These are phyloP conservation scores for Chrysoporthe cubensis DNA, from an alignment of 2,329 filamentous ascomycete species.

Conservation along the genomic window DNA sequence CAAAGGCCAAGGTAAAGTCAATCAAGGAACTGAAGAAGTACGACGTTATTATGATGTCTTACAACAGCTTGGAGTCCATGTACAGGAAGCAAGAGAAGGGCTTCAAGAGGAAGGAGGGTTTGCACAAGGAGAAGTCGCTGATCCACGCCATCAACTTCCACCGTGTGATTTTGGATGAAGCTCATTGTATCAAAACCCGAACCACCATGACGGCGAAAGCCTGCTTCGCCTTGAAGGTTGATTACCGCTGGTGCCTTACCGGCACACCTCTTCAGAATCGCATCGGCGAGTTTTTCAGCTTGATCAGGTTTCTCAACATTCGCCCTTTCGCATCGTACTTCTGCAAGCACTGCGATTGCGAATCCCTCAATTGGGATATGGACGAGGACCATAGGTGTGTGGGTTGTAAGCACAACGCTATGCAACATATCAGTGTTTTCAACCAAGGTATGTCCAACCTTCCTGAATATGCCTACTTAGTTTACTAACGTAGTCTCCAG, in stretches of 20 bases:
- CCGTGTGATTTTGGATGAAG: constrained; percentile 87
- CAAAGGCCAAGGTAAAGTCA: constrained; percentile 76
- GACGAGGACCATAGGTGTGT: constrained; percentile 72
- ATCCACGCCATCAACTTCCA: constrained; percentile 90
- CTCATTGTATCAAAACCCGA: constrained; percentile 84
- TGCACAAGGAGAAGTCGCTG: constrained; percentile 77
- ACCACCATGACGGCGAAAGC: constrained; percentile 92
- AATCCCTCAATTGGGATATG: constrained; percentile 82
- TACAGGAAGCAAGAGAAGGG: constrained; percentile 92
- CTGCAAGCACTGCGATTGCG: constrained; percentile 84
- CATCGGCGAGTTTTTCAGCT: constrained; percentile 95
- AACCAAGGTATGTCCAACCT: constrained; percentile 31
- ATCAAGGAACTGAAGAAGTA: constrained; percentile 77
- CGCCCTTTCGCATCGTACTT: constrained; percentile 91
- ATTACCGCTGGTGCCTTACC: constrained; percentile 93
- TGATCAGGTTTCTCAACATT: constrained; percentile 89
- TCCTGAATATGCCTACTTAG: constrained; percentile 37
- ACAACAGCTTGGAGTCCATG: constrained; percentile 88
- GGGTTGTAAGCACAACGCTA: constrained; percentile 61
- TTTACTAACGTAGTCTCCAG: constrained; percentile 80
- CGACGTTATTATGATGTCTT: constrained; percentile 97
- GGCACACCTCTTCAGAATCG: constrained; percentile 96
- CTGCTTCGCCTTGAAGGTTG: constrained; percentile 86
- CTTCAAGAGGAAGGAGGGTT: constrained; percentile 77
- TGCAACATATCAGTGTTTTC: constrained; percentile 63